These are phyloP conservation scores for Diversispora epigaea DNA, from an alignment of 192 early-diverging fungal species.

Conservation along the genomic window DNA sequence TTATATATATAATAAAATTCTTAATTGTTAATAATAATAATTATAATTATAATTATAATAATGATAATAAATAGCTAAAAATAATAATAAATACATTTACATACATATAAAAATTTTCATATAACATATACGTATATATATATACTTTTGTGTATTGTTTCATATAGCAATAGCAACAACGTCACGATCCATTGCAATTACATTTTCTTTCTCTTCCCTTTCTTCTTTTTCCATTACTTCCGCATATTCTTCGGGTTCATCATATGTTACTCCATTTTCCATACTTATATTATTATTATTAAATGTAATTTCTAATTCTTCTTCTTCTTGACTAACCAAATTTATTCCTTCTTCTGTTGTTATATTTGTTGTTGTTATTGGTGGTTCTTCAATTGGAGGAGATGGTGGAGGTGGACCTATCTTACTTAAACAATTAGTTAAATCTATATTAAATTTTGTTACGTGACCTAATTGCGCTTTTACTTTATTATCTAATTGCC, in stretches of 20 bases:
- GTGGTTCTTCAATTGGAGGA: background rate
- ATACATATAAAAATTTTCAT: too few relatives aligned
- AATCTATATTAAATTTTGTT: slow-evolving; percentile 26
- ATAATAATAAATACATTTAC: too few relatives aligned
- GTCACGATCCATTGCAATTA: too few relatives aligned
- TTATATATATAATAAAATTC: too few relatives aligned
- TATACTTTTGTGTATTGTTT: too few relatives aligned
- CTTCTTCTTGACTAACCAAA: background rate
- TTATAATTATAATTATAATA: too few relatives aligned
- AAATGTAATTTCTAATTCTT: background rate
- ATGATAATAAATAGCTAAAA: too few relatives aligned
- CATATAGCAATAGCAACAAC: too few relatives aligned
- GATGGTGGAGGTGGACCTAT: background rate
- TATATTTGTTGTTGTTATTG: too few relatives aligned
- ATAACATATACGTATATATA: too few relatives aligned
- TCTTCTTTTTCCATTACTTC: background rate
- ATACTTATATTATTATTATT: background rate
- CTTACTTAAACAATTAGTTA: slow-evolving; percentile 8
- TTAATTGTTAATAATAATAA: too few relatives aligned
- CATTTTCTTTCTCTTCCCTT: background rate
- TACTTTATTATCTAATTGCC: background rate
- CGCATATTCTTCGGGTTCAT: background rate
- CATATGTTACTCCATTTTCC: background rate
- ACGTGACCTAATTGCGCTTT: slow-evolving; percentile 10
- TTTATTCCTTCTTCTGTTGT: background rate